Evolutionary conservation across 2,329 filamentous ascomycete species (phyloP).

Genomic region (Geoglossum cookeanum): DNA sequence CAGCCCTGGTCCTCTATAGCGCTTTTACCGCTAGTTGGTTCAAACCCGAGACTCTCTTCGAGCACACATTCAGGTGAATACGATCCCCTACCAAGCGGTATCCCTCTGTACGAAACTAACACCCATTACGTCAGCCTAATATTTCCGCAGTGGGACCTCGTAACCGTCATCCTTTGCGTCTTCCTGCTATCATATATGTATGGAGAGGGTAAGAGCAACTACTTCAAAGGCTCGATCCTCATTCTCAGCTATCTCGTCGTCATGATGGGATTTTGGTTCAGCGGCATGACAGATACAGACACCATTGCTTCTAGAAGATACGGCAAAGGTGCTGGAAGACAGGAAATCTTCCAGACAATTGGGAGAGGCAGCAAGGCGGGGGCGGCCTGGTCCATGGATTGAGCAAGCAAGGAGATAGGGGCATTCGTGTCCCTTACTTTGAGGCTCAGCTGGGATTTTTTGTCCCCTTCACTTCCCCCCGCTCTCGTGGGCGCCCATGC

Average conservation of each 20-base stretch:
- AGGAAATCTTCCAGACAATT: conserved; percentile 24
- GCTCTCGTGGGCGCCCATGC: no score
- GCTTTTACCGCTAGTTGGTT: conserved; percentile 33
- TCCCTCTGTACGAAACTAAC: conserved; percentile 8
- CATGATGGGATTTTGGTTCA: conserved; percentile 78
- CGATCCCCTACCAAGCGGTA: neutral
- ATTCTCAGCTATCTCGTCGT: conserved; percentile 87
- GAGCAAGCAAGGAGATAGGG: neutral
- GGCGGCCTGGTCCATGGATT: conserved; percentile 15
- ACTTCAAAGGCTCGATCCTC: conserved; percentile 96
- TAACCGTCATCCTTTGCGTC: conserved; percentile 87
- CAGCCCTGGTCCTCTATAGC: conserved; percentile 79
- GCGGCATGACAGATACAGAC: conserved; percentile 39
- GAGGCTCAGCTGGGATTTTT: no score
- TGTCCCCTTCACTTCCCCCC: no score
- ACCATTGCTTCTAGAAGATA: conserved; percentile 27
- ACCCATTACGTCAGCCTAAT: conserved; percentile 40
- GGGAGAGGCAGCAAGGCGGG: conserved; percentile 20
- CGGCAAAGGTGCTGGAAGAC: conserved; percentile 21
- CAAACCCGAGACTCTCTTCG: conserved; percentile 31
- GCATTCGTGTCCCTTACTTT: no score
- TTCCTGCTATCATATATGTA: conserved; percentile 96
- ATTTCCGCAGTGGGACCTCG: conserved; percentile 98
- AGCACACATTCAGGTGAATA: conserved; percentile 33
- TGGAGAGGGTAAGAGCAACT: conserved; percentile 97